Conservation (phyloP, 2,329 filamentous ascomycete genomes). For the Coleophoma crateriformis region DNA sequence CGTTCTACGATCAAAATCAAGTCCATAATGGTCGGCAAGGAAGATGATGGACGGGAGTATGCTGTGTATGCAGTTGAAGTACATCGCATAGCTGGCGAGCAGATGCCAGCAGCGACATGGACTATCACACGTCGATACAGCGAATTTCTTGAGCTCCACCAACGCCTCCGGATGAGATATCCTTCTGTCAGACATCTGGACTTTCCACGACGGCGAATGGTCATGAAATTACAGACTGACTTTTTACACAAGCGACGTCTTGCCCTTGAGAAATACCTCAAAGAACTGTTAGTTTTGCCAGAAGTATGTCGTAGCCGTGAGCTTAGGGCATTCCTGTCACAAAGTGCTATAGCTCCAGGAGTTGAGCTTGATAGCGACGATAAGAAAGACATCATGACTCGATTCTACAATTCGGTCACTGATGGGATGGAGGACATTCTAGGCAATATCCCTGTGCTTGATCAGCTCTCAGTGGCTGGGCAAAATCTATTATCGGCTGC, state of each 20-base stretch:
- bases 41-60: slow-evolving; percentile 89
- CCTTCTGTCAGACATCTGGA: slow-evolving; percentile 84
- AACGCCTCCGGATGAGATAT: slow-evolving; percentile 78
- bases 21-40: slow-evolving; percentile 84
- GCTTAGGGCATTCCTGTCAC: slow-evolving; percentile 85
- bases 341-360: slow-evolving; percentile 68
- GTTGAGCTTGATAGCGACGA: slow-evolving; percentile 54
- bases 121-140: slow-evolving; percentile 88
- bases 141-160: slow-evolving; percentile 94
- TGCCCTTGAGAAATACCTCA: slow-evolving; percentile 80
- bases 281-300: slow-evolving; percentile 75
- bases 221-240: slow-evolving; percentile 95
- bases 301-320: slow-evolving; percentile 94
- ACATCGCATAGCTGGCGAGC: slow-evolving; percentile 80
- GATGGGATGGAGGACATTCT: slow-evolving; percentile 98
- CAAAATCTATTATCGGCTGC: slow-evolving; percentile 84
- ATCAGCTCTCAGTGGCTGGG: slow-evolving; percentile 87
- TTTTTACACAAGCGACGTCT: slow-evolving; percentile 85
- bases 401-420: slow-evolving; percentile 92
- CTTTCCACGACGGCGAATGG: slow-evolving; percentile 84
- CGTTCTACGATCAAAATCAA: slow-evolving; percentile 87
- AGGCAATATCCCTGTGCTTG: slow-evolving; percentile 90
- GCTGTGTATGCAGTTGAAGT: slow-evolving; percentile 93
- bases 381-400: slow-evolving; percentile 83
- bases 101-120: slow-evolving; percentile 97